These are phyloP conservation scores for Fusarium sacchari DNA, from an alignment of 2,329 filamentous ascomycete species.

Conservation along the genomic window DNA sequence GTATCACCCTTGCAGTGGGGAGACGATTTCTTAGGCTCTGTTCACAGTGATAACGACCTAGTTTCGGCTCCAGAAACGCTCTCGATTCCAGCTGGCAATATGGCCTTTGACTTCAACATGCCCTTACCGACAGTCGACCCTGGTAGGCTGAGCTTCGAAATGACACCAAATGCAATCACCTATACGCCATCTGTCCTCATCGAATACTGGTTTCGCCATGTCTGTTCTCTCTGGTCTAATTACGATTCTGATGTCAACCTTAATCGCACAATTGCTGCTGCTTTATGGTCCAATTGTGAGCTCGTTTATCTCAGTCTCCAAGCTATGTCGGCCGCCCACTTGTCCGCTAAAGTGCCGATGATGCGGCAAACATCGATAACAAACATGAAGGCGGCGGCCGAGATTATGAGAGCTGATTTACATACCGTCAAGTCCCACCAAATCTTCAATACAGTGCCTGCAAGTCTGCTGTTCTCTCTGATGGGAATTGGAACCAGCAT, in stretches of 20 bases:
- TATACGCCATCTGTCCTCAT: background rate
- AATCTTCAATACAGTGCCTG: background rate
- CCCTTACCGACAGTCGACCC: background rate
- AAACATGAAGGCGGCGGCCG: background rate
- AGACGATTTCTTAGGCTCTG: background rate
- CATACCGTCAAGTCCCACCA: background rate
- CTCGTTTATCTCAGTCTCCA: background rate
- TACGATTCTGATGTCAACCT: background rate
- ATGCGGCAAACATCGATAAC: background rate
- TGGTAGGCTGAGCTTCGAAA: background rate
- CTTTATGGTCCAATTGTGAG: background rate
- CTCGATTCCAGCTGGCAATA: background rate
- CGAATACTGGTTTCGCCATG: background rate
- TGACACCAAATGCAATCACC: background rate
- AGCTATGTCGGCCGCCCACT: background rate
- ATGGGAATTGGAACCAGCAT: background rate
- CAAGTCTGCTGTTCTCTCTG: background rate
- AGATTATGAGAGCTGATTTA: background rate
- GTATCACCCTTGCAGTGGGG: background rate
- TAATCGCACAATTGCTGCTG: background rate
- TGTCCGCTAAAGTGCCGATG: background rate
- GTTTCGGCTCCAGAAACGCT: background rate
- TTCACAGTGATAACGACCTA: background rate
- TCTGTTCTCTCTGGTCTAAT: background rate
- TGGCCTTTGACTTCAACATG: background rate